Percentiles rank a stretch among this genome's conserved stretches.
Conservation (phyloP, 768 basidiomycete genomes). For the Coprinellus aureogranulatus region DNA sequence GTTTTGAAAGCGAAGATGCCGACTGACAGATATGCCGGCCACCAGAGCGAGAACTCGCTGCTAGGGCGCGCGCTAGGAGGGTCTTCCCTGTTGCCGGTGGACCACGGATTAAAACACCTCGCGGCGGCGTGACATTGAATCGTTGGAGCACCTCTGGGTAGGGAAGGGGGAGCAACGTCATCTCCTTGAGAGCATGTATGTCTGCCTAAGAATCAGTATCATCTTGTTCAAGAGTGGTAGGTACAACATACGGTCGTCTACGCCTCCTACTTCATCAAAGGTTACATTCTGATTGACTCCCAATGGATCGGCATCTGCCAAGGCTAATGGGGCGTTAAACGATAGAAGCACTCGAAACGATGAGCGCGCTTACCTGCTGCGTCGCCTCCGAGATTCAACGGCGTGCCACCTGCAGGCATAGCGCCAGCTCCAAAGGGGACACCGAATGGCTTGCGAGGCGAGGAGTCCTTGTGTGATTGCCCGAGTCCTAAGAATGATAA, state of each 20-base stretch:
- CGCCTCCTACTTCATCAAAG: slow-evolving; percentile 93
- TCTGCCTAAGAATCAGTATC: slow-evolving; percentile 45
- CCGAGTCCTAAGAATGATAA: slow-evolving; percentile 58
- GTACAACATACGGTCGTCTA: slow-evolving; percentile 78
- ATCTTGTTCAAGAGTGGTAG: neutral
- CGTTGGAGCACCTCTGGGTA: slow-evolving; percentile 97
- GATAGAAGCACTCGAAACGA: slow-evolving; percentile 14
- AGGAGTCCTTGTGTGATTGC: slow-evolving; percentile 63
- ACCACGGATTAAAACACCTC: slow-evolving; percentile 96
- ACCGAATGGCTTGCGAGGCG: slow-evolving; percentile 58
- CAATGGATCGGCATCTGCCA: slow-evolving; percentile 94
- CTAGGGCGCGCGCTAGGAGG: slow-evolving; percentile 87
- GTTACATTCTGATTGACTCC: slow-evolving; percentile 92
- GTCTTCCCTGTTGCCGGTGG: slow-evolving; percentile 99
- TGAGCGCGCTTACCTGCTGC: slow-evolving; percentile 56
- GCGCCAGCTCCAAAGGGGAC: slow-evolving; percentile 53
- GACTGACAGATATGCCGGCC: slow-evolving; percentile 84
- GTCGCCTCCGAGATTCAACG: slow-evolving; percentile 82
- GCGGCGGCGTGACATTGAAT: slow-evolving; percentile 90
- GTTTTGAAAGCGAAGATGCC: neutral
- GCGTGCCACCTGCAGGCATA: slow-evolving; percentile 59
- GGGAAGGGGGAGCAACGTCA: slow-evolving; percentile 92
- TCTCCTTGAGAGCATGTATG: slow-evolving; percentile 95
- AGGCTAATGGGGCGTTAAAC: slow-evolving; percentile 42
- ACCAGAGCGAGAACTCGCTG: slow-evolving; percentile 84